These are phyloP conservation scores for Starmerella vaccinii DNA, from an alignment of 805 yeast species.

Conservation along the genomic window DNA sequence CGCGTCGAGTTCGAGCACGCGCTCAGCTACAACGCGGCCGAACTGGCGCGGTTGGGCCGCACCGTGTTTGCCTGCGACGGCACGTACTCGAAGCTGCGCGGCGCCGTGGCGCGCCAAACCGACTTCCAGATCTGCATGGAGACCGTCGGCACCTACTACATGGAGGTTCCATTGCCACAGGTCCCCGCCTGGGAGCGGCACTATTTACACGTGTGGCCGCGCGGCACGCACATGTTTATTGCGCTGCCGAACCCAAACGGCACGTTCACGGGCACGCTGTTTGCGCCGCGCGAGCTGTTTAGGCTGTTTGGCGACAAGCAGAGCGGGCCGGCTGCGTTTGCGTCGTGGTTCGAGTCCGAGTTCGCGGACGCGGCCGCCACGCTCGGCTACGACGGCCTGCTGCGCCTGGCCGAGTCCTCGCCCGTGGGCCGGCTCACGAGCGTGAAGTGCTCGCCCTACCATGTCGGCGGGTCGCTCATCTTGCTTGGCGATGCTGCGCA, in stretches of 20 bases:
- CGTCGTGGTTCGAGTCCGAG: constrained; percentile 45
- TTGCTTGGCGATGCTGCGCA: constrained; percentile 91
- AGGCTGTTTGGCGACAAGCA: constrained; percentile 34
- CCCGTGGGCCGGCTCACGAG: constrained; percentile 76
- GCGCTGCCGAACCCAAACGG: constrained; percentile 80
- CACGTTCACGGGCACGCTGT: constrained; percentile 80
- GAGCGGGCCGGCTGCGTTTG: constrained; percentile 33
- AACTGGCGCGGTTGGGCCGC: constrained; percentile 12
- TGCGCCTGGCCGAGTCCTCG: constrained; percentile 41
- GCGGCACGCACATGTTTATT: constrained; percentile 75
- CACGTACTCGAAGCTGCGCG: constrained; percentile 61
- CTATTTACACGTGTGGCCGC: constrained; percentile 89
- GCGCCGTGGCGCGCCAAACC: constrained; percentile 52
- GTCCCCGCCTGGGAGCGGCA: constrained; percentile 34
- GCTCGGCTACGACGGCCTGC: constrained; percentile 50
- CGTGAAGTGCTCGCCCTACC: constrained; percentile 59
- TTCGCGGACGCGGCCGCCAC: constrained; percentile 67
- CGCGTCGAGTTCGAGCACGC: constrained; percentile 27
- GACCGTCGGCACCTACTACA: constrained; percentile 72
- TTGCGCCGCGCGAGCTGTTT: constrained; percentile 65
- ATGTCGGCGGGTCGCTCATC: constrained; percentile 50
- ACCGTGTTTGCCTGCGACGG: constrained; percentile 81
- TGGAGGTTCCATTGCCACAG: constrained; percentile 71
- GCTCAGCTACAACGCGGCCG: constrained; percentile 20
- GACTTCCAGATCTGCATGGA: constrained; percentile 66